Percentiles rank a stretch among this genome's conserved stretches.
These are phyloP conservation scores for Colletotrichum noveboracense DNA, from an alignment of 2,329 filamentous ascomycete species.

Conservation along the genomic window DNA sequence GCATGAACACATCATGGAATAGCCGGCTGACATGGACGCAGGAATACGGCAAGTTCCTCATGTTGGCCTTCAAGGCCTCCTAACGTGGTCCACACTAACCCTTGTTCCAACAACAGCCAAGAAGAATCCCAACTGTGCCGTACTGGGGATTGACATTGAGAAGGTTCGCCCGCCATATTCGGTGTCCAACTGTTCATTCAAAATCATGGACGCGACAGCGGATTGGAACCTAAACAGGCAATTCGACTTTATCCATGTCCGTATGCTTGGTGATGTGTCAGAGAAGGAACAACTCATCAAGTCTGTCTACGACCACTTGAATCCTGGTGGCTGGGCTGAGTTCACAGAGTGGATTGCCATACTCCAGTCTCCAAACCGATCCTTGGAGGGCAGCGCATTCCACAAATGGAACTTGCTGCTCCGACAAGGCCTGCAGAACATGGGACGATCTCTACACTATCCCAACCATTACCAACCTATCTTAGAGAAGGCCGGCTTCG, in stretches of 20 bases:
- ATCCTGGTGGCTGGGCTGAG: slow-evolving; percentile 26
- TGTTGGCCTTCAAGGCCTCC: background rate
- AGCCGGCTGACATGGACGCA: slow-evolving; percentile 12
- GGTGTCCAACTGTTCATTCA: slow-evolving; percentile 33
- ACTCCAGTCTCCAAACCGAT: slow-evolving; percentile 35
- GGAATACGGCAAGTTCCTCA: slow-evolving; percentile 26
- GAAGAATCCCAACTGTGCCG: slow-evolving; percentile 28
- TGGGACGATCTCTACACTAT: slow-evolving; percentile 36
- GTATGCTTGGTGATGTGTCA: slow-evolving; percentile 34
- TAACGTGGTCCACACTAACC: background rate
- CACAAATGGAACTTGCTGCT: slow-evolving; percentile 34
- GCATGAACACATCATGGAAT: background rate
- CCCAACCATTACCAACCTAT: slow-evolving; percentile 27
- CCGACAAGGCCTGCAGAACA: slow-evolving; percentile 28
- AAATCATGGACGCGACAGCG: slow-evolving; percentile 29
- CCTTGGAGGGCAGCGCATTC: slow-evolving; percentile 34
- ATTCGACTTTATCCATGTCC: slow-evolving; percentile 37
- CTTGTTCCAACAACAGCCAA: slow-evolving; percentile 20
- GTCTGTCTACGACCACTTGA: slow-evolving; percentile 34
- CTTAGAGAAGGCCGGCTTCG: slow-evolving; percentile 28
- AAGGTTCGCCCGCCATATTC: slow-evolving; percentile 29
- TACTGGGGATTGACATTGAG: slow-evolving; percentile 36
- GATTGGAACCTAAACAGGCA: slow-evolving; percentile 29
- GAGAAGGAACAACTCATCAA: slow-evolving; percentile 30
- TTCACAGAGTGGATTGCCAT: slow-evolving; percentile 38